Percentiles rank a stretch among this genome's conserved stretches.
These are phyloP conservation scores for Fusarium sp. DNA, from an alignment of 2,329 filamentous ascomycete species.

Conservation along the genomic window DNA sequence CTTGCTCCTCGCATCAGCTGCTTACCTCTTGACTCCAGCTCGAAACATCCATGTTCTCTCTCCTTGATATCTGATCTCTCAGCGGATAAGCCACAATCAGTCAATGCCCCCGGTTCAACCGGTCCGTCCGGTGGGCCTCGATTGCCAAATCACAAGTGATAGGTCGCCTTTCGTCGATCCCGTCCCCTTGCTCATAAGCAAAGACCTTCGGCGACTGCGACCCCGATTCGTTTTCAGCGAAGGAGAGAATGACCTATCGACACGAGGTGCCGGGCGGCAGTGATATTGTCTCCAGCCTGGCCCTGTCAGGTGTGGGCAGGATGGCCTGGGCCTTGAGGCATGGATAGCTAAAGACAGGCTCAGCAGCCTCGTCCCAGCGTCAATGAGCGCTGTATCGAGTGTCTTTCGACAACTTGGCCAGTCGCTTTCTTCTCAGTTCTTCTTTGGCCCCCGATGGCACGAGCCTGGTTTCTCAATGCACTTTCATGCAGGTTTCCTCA, in stretches of 20 bases:
- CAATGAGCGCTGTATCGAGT: neutral
- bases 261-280: conserved; percentile 1
- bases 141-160: conserved; percentile 35
- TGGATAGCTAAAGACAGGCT: neutral
- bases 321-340: neutral
- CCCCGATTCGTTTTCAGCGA: conserved; percentile 8
- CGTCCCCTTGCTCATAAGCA: conserved; percentile 28
- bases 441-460: neutral
- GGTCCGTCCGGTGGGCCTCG: conserved; percentile 27
- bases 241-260: conserved; percentile 13
- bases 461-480: conserved; percentile 1
- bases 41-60: conserved; percentile 11
- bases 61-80: conserved; percentile 3
- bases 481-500: conserved; percentile 12
- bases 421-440: conserved; percentile 5
- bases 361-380: neutral
- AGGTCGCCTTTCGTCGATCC: conserved; percentile 37
- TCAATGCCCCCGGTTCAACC: conserved; percentile 14
- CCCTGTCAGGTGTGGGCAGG: neutral
- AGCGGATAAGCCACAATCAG: conserved; percentile 11
- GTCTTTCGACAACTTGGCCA: neutral
- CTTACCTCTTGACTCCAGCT: conserved; percentile 16
- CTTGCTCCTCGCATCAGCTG: conserved; percentile 18
- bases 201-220: conserved; percentile 11
- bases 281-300: neutral